Conservation (phyloP, 2,329 filamentous ascomycete genomes). For the Ophiocordyceps camponoti-rufipedis region DNA sequence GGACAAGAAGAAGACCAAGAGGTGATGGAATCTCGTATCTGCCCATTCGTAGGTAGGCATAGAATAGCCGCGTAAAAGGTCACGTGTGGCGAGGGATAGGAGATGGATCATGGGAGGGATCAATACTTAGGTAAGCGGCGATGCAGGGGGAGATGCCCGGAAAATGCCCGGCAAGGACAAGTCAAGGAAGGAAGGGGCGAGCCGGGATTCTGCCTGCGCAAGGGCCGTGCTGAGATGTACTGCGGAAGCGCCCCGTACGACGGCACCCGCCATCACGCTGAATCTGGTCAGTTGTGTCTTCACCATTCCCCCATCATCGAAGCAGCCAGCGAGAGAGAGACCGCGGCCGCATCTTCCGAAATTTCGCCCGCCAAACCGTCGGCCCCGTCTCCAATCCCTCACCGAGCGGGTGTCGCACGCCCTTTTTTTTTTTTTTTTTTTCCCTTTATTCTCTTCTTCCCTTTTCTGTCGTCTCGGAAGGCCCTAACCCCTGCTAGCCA, state of each 20-base stretch:
- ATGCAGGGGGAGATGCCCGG: too few species aligned
- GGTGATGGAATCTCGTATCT: constrained; percentile 16
- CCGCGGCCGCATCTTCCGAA: constrained; percentile 37
- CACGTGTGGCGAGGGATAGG: background rate
- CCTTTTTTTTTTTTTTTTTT: constrained; percentile 9
- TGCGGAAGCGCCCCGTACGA: constrained; percentile 15
- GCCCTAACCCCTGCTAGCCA: too few species aligned
- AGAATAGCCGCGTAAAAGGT: background rate
- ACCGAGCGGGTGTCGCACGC: constrained; percentile 32
- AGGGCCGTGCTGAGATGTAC: constrained; percentile 26
- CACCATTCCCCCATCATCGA: constrained; percentile 32
- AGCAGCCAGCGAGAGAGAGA: constrained; percentile 23
- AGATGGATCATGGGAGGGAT: too few species aligned
- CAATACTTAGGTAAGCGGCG: background rate
- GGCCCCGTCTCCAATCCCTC: constrained; percentile 35
- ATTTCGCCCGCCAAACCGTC: constrained; percentile 42
- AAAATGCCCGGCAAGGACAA: too few species aligned
- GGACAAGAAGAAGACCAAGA: constrained; percentile 45
- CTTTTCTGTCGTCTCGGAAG: too few species aligned
- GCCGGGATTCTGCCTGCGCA: constrained; percentile 9
- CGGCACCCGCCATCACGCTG: constrained; percentile 28
- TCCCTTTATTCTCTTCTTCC: too few species aligned
- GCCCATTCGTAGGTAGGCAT: too few species aligned
- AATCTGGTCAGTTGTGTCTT: constrained; percentile 33
- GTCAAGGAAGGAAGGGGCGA: background rate